Base-by-base conservation (phyloP, 192 early-diverging fungal genomes). In the Coemansia sp. region DNA sequence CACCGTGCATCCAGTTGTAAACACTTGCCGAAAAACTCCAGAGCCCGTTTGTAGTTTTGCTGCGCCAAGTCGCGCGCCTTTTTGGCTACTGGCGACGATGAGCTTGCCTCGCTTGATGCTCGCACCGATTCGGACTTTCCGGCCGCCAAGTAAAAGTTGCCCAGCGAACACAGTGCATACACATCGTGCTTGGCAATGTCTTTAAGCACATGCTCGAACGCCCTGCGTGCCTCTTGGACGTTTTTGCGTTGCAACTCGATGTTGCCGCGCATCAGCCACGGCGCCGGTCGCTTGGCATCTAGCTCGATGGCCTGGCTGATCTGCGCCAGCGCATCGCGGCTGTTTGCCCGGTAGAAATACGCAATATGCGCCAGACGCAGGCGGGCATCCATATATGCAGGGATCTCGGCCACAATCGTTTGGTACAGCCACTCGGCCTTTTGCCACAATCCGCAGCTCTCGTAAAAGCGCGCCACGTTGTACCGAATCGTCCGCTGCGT, bases 1-100 rank as follows among this genome's bases (percentile, higher is more conserved):
- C 93, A 93, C 53, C 64, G 70, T 7, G 73, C 72, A 62, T 97
- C 95, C 3, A 85, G 64, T 58, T 82, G 70, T 47, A 94, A 52
- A 5, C 84, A 87, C 67, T 90, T 92, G 38, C 87, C 85, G 65
- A 92, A 96, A 60, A 90, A 96, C 69, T 93, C 89, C 27, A 87
- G 69, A 1, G 91, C 88, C n/a, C 86, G 81, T 59, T 85, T 87
- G 72, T 90, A 90, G 25, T 75, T 67, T 66, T 74, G 67, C 7
- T 21, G 24, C 27, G 69, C 24, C 53, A 66, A 12, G 0, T 78
- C 70, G 12, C 25, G 56, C 2, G 61, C 57, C 60, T 66, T 66
- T 54, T 66, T 72, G 19, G 63, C 63, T 0, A 41, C 15, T 23
- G 62, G 19, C 3, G 69, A 58, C 38, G 70, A 29, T 11, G 59